Evolutionary conservation across 805 yeast species (phyloP), one percentile per base, ranked within the genome.

Genomic region (Cyberlindnera sargentensis): DNA sequence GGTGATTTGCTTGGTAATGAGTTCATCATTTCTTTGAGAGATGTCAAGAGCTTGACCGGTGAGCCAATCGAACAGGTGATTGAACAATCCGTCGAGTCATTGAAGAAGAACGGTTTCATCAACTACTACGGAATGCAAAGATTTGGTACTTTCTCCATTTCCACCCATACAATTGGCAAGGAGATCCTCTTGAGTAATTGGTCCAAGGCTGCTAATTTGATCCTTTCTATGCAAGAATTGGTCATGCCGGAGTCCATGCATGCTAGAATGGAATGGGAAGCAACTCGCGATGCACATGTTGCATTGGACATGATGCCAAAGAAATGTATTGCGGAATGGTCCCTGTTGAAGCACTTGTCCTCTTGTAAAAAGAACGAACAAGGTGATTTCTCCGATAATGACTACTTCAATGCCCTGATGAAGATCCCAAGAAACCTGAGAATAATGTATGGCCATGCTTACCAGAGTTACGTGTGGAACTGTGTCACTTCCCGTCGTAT

Each of bases 91-190:
- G 70, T 90, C 50, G 58, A 68, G 5, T 73, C 87, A 0, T 67
- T 91, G 41, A 67, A 69, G 40, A 69, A 68, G 2, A 69, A 73
- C 28, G 99, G 99, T 0, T 93, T 87, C 57, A 83, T 93, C 50
- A 93, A 93, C 63, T 93, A 93, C 60, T 93, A 76, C 61, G 99
- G 99, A n/a, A 83, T 93, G 90, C 99, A 93, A 68, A 72, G 99
- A 58, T 93, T 93, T 62, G 99, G 99, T 28, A 90, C 99, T 0
- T 91, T 88, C 58, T 85, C 96, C 9, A 73, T 89, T 28, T 87
- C 98, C 3, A 90, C 99, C 0, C 97, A 93, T 63, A 75, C 73
- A 29, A 71, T 90, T 42, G 99, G 99, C 39, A 77, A 76, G 48
- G 73, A 73, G 48, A 70, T 91, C 27, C 66, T 93, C 40, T 71